Base-by-base conservation (phyloP, 1,139 yeast species). In the Candida mesenterica region DNA sequence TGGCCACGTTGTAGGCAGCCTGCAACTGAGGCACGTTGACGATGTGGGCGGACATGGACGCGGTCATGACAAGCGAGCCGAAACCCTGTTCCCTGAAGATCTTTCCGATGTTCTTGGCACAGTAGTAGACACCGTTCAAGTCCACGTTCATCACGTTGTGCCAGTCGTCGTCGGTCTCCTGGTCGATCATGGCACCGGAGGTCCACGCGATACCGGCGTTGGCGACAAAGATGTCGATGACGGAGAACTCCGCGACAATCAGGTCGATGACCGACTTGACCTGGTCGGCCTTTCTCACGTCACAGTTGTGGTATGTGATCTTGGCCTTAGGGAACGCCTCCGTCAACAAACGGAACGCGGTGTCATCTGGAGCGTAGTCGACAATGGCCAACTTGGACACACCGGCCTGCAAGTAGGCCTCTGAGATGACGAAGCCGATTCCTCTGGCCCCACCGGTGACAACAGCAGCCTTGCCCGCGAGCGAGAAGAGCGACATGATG, bases 1-100 rank as follows among this genome's bases (percentile, higher is more conserved):
- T 59, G 36, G 62, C 73, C 29, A 76, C 80, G 51, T 77, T 77
- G 65, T 75, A 76, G 16, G 75, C 74, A 38, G 77, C 68, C 58
- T 79, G 84, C 35, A 76, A 76, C 56, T 79, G 80, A 32, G 85
- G 85, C 52, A 76, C 77, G 58, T 79, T 79, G 48, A 76, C 84
- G 50, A 79, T 77, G 52, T 75, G 75, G 29, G 77, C 84, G 25
- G 83, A 77, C 81, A 77, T 77, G 34, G 81, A 75, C 7, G 82
- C 82, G 32, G 80, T 75, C 66, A 76, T 75, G 42, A 78, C 66
- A 44, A 77, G 58, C n/a, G 79, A 68, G 24, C 85, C 75, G 28
- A 51, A 53, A 22, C 71, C 70, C 48, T 65, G 68, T 33, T 55
- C 45, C 45, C 58, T 57, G 58, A 68, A 68, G 31, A 66, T 55